Base-by-base conservation (phyloP, 2,329 filamentous ascomycete species). In the Decorospora gaudefroyi region DNA sequence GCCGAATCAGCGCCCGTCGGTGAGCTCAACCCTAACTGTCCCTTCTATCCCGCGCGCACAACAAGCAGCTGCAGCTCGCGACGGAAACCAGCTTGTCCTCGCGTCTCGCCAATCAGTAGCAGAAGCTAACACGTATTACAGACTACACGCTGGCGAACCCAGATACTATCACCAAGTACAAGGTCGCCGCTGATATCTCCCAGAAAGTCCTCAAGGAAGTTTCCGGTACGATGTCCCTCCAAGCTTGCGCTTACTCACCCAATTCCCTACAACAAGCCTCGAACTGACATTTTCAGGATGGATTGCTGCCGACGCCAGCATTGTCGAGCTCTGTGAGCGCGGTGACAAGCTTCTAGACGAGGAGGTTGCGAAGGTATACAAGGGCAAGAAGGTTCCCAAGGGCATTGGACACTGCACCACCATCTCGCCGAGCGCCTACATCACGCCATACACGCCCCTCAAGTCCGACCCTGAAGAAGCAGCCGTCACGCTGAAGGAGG, bases 141-240 rank as follows among this genome's bases (percentile, higher is more conserved):
- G 89, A 95, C 73, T 91, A 95, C 78, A 82, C 88, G 61, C 84
- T 96, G 73, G 88, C 85, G 74, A 93, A 95, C 79, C 89, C 88
- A 51, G 88, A 95, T 73, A 96, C 90, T 65, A 82, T 99, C 65
- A 97, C 93, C 76, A 99, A 97, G 82, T 97, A 97, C 83, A 97
- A 96, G 85, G 91, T 88, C 58, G 93, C 93, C 45, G 92, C 88
- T 54, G 81, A 88, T 72, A 97, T 99, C 75, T 93, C 92, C 37
- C 89, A 96, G 74, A 96, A 92, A 78, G 92, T 95, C 61, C 84
- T 99, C 61, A 89, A 90, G 64, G 86, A 87, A 62, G 92, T 99
- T 57, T 72, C 75, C 72, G 79, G 81, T 83, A 69, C 64, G 47
- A 27, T 37, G 31, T 36, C 37, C 41, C 28, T 37, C 28, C 48